Evolutionary conservation across 192 early-diverging fungal genomes (phyloP), one percentile per base, ranked within the genome.

Genomic region (Podila clonocystis): DNA sequence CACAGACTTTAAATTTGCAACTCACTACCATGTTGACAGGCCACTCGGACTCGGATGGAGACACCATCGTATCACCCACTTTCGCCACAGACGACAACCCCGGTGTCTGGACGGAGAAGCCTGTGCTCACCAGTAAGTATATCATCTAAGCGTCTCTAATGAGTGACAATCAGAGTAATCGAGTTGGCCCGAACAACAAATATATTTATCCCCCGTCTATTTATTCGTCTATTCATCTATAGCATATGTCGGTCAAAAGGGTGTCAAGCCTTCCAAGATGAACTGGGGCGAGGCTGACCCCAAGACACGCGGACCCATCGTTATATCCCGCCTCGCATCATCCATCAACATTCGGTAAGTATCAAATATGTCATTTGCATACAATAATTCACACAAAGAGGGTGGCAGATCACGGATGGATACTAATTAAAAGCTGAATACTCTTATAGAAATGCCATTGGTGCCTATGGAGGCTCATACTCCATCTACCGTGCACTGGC

Each of bases 381-480:
- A 12, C 11, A 15, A 41, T 2, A 38, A 31, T 31, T n/a, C n/a
- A 9, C 34, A 36, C 34, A 36, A 36, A 36, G 34, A 36, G 34
- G 34, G 34, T 9, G 8, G 9, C 9, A 36, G 8, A 9, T 55
- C 2, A 65, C n/a, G 1, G 19, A 17, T 20, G 11, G 22, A 67
- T 55, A n/a, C n/a, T 52, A 61, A 30, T 33, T 17, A n/a, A 19
- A 70, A 6, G 19, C 41, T 45, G 11, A 17, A 45, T 9, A 24
- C 63, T 36, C 17, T 31, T 36, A 57, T 73, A 89, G 90, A 75
- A 98, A 98, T 86, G 97, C 97, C n/a, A 94, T 96, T 62, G 97
- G 97, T 60, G 97, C 97, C 2, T 93, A 96, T 82, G 95, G 95
- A 63, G 97, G 95, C 9, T 90, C 95, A 9, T 97, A 98, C 82